Conservation (phyloP, 1,284 basidiomycete species). For the Fereydounia khargensis region DNA sequence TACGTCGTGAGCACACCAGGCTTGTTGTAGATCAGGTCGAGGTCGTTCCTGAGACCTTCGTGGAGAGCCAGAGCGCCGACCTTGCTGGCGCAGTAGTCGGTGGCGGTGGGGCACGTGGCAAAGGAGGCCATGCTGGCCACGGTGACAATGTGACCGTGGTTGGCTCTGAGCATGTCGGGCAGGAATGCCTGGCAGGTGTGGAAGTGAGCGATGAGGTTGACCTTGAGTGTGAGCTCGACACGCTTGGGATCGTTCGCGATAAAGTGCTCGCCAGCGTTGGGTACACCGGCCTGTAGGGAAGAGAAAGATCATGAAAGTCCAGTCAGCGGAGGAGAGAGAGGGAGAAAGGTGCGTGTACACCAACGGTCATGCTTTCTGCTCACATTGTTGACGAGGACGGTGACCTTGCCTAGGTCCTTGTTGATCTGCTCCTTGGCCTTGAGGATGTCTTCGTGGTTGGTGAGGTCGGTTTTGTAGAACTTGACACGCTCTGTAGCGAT, state of each 20-base stretch:
- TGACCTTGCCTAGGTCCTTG: conserved; percentile 28
- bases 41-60: conserved; percentile 46
- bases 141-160: conserved; percentile 52
- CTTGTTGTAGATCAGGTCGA: conserved; percentile 40
- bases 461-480: conserved; percentile 48
- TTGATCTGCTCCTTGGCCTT: conserved; percentile 31
- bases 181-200: conserved; percentile 50
- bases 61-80: conserved; percentile 44
- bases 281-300: conserved; percentile 53
- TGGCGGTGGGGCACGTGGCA: conserved; percentile 42
- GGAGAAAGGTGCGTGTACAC: not conserved
- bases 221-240: conserved; percentile 35
- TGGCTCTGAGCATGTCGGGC: conserved; percentile 42
- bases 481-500: conserved; percentile 7
- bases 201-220: conserved; percentile 50
- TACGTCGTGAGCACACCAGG: conserved; percentile 32
- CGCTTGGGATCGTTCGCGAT: conserved; percentile 29
- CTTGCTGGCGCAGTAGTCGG: conserved; percentile 48
- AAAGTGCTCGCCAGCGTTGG: conserved; percentile 34
- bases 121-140: conserved; percentile 45
- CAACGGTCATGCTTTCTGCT: not conserved
- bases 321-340: not conserved
- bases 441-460: conserved; percentile 35
- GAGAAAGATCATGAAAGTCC: conserved; percentile 13
- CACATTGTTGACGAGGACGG: conserved; percentile 31